Percentiles rank a stretch among this genome's conserved stretches.
Evolutionary conservation across 169 alveolate species (phyloP).

Genomic region (Neospora caninum): DNA sequence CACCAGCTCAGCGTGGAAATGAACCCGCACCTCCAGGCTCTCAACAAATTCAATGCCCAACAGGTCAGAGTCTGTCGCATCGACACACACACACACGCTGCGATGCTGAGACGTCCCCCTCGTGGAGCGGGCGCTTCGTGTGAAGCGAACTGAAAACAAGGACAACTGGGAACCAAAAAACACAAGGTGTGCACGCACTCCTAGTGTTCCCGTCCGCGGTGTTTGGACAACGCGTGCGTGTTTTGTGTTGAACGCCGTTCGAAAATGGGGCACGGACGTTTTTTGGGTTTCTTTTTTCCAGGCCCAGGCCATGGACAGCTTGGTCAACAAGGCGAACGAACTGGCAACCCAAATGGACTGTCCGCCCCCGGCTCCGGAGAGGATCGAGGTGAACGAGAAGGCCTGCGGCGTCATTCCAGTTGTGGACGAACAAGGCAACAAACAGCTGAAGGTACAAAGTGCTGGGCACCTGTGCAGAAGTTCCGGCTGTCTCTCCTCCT

Average conservation of each 20-base stretch:
- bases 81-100: no score
- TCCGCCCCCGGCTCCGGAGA: neutral
- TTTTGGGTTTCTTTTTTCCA: neutral
- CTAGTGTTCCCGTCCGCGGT: no score
- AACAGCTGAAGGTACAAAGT: neutral
- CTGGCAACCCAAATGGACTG: neutral
- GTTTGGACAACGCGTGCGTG: no score
- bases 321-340: neutral
- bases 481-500: no score
- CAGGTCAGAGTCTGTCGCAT: no score
- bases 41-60: neutral
- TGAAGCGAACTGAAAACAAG: no score
- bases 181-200: no score
- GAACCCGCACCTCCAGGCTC: slow-evolving; percentile 39
- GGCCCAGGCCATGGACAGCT: neutral
- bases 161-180: no score
- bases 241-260: no score
- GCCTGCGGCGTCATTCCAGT: neutral
- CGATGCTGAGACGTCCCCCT: no score
- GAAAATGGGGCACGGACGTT: neutral
- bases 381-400: neutral
- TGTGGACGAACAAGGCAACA: slow-evolving; percentile 7
- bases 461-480: neutral
- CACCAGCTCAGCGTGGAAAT: slow-evolving; percentile 29
- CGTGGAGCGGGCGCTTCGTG: no score